Evolutionary conservation across 768 basidiomycete genomes (phyloP).

Genomic region (Auriscalpium microsporum): DNA sequence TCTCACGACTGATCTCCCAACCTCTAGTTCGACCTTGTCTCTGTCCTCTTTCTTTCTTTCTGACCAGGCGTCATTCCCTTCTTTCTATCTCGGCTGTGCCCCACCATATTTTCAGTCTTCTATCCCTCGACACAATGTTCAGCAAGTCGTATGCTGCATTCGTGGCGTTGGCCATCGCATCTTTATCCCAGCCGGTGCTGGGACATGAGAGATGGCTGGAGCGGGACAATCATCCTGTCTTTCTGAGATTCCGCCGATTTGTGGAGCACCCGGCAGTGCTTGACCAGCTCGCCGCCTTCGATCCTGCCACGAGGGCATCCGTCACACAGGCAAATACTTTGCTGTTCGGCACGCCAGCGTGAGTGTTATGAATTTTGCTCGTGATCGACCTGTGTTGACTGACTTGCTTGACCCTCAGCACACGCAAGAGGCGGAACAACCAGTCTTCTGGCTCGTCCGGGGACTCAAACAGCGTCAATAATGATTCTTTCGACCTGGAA

Average conservation of each 20-base stretch:
- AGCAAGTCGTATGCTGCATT: slow-evolving; percentile 13
- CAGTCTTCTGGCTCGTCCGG: too few relatives aligned
- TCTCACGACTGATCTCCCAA: too few relatives aligned
- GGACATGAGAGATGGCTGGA: slow-evolving; percentile 42
- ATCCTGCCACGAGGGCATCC: slow-evolving; percentile 25
- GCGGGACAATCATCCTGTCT: slow-evolving; percentile 35
- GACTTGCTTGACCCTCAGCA: too few relatives aligned
- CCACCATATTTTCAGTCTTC: slow-evolving; percentile 17
- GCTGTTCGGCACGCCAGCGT: slow-evolving; percentile 15
- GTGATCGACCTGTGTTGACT: too few relatives aligned
- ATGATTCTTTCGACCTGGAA: too few relatives aligned
- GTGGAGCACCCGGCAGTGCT: slow-evolving; percentile 42
- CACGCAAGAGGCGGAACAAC: too few relatives aligned
- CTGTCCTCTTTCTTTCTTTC: slow-evolving; percentile 22
- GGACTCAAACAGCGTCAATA: too few relatives aligned
- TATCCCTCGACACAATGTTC: slow-evolving; percentile 6
- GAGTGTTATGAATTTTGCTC: background rate
- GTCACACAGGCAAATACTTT: slow-evolving; percentile 35
- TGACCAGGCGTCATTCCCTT: slow-evolving; percentile 38
- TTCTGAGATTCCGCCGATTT: too few relatives aligned
- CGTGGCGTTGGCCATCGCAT: slow-evolving; percentile 15
- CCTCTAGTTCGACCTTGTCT: slow-evolving; percentile 16
- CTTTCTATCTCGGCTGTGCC: slow-evolving; percentile 16
- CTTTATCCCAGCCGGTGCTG: slow-evolving; percentile 12
- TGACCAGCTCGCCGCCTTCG: slow-evolving; percentile 29